Evolutionary conservation across 2,329 filamentous ascomycete genomes (phyloP).

Genomic region (Phyllosticta citrichinensis): DNA sequence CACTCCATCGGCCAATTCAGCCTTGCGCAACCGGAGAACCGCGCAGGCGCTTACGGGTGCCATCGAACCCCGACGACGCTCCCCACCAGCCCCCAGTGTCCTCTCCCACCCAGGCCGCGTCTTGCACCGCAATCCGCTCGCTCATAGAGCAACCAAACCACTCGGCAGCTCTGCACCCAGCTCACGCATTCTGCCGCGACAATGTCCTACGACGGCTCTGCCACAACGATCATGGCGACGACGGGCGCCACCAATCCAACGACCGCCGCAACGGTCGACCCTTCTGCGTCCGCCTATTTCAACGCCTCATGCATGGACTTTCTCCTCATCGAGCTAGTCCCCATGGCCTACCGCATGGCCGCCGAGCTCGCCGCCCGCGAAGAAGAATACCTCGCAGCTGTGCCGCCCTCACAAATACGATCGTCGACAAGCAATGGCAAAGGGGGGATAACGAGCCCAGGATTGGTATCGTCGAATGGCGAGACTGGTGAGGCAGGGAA

Average conservation of each 20-base stretch:
- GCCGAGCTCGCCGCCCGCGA: constrained; percentile 54
- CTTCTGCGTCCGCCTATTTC: constrained; percentile 48
- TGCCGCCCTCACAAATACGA: constrained; percentile 5
- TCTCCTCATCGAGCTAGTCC: constrained; percentile 91
- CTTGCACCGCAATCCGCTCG: neutral
- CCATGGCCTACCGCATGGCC: constrained; percentile 79
- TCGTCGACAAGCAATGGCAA: constrained; percentile 16
- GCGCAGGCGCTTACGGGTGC: neutral
- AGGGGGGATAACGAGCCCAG: constrained; percentile 15
- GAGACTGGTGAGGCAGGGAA: constrained; percentile 7
- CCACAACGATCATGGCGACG: neutral
- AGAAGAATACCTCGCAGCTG: constrained; percentile 25
- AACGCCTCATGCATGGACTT: constrained; percentile 84
- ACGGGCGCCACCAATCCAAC: neutral
- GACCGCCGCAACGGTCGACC: neutral
- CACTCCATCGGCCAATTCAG: neutral
- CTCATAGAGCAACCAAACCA: neutral
- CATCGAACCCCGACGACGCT: neutral
- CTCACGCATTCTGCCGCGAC: neutral
- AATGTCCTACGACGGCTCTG: neutral
- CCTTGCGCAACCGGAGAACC: neutral
- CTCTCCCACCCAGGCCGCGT: neutral
- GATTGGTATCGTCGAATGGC: constrained; percentile 12
- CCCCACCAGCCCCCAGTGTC: neutral
- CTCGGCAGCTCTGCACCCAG: neutral